Percentiles rank a stretch among this genome's conserved stretches.
These are phyloP conservation scores for Austropuccinia psidii DNA, from an alignment of 1,284 basidiomycete species.

Conservation along the genomic window DNA sequence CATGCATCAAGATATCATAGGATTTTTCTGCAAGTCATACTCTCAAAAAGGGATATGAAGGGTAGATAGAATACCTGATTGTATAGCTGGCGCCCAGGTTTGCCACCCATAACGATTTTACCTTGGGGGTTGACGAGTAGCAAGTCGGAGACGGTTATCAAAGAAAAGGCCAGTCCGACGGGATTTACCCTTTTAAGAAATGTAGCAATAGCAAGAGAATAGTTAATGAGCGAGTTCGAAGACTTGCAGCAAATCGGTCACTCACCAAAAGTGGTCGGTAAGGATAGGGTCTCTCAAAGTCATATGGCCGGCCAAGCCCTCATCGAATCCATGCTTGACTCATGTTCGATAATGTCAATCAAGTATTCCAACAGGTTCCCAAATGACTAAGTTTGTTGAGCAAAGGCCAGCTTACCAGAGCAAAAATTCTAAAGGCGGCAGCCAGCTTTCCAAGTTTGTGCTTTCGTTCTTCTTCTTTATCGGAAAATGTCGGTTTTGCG, in stretches of 20 bases:
- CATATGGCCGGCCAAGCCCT: conserved; percentile 56
- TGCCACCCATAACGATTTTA: conserved; percentile 51
- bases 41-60: background rate
- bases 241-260: conserved; percentile 45
- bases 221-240: conserved; percentile 39
- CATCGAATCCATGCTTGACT: conserved; percentile 34
- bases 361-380: conserved; percentile 15
- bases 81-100: conserved; percentile 44
- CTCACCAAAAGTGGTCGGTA: conserved; percentile 55
- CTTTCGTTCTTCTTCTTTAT: conserved; percentile 52
- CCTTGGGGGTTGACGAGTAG: conserved; percentile 54
- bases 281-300: conserved; percentile 57
- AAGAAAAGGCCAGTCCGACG: conserved; percentile 47
- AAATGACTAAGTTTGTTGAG: too few relatives aligned
- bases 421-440: conserved; percentile 52
- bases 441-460: conserved; percentile 56
- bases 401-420: conserved; percentile 54
- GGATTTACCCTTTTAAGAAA: conserved; percentile 20
- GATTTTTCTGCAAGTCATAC: background rate
- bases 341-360: conserved; percentile 39
- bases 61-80: conserved; percentile 30
- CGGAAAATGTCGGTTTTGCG: conserved; percentile 47
- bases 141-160: conserved; percentile 53
- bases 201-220: background rate
- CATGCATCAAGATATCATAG: too few relatives aligned